phyloP scores from a whole-genome alignment of 2,329 filamentous ascomycete species.

The Stagonosporopsis chrysanthemi region DNA sequence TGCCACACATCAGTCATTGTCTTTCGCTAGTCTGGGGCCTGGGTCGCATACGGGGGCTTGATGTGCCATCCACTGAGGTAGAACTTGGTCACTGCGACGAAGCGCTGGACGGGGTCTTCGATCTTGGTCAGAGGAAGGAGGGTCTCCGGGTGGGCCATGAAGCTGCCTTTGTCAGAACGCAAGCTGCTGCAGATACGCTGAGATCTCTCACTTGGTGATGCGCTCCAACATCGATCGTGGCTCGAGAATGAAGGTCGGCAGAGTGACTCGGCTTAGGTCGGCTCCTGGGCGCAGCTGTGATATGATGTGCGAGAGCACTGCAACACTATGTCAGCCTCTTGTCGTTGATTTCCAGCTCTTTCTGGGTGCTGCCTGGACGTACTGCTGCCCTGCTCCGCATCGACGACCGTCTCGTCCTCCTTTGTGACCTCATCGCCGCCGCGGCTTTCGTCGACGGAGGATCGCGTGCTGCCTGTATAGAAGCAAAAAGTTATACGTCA shows the following conservation, averaged over 20 bases:
- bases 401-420: conserved; percentile 80
- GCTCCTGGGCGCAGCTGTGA: conserved; percentile 94
- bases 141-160: conserved; percentile 99
- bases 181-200: neutral
- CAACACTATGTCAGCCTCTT: conserved; percentile 25
- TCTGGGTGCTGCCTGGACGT: conserved; percentile 44
- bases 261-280: conserved; percentile 89
- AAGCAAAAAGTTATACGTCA: conserved; percentile 22
- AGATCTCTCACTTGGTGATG: conserved; percentile 84
- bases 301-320: conserved; percentile 96
- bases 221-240: conserved; percentile 97
- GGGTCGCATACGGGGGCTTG: conserved; percentile 79
- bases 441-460: conserved; percentile 50
- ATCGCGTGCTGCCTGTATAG: conserved; percentile 51
- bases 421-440: conserved; percentile 46
- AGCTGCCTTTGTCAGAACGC: conserved; percentile 64
- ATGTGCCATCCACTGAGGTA: conserved; percentile 99
- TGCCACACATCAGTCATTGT: conserved; percentile 52
- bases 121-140: conserved; percentile 86
- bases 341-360: neutral
- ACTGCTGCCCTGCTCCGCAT: conserved; percentile 95
- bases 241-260: conserved; percentile 98
- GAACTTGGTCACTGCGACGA: conserved; percentile 95
- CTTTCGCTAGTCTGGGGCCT: conserved; percentile 7
- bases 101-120: conserved; percentile 87